Base-by-base conservation (phyloP, 108 stramenopile genomes). In the Mayamaea pseudoterrestris region DNA sequence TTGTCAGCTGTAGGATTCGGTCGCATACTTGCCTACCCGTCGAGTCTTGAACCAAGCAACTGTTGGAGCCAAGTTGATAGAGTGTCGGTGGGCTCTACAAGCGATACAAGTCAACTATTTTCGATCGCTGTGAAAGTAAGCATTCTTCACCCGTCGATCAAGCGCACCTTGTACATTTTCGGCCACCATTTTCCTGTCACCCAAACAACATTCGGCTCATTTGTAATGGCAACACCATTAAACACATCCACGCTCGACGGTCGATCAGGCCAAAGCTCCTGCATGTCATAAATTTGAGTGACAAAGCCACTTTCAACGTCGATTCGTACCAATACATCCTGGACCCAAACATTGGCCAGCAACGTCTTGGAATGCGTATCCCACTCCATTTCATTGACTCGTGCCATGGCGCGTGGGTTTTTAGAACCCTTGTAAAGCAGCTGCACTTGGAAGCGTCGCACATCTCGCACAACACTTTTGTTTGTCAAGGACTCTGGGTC, bases 131-230 rank as follows among this genome's bases (percentile, higher is more conserved):
- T n/a, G n/a, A n/a, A n/a, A n/a, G n/a, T n/a, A n/a, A n/a, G n/a
- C n/a, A n/a, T n/a, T n/a, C n/a, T n/a, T n/a, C n/a, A n/a, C n/a
- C n/a, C 37, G 20, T 39, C 53, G 26, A 43, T 54, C 16, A 86
- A 65, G 32, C 69, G 46, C 31, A 89, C 65, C 18, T 68, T 53
- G 57, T 74, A 89, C 63, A 89, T 58, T 7, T 50, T 48, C 1
- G 73, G 71, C 87, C 87, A 89, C 18, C 44, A 43, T 43, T 89
- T 89, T 2, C 87, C 87, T 17, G 87, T 83, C 6, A 89, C 63
- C 60, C 65, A 80, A 54, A 78, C 48, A 34, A 75, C 69, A 3
- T 69, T 62, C 7, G 45, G 42, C 6, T 30, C 32, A 20, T 35
- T 31, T 0, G 54, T 64, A 16, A 75, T 53, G 7, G 80, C 70